Evolutionary conservation across 1,139 yeast species (phyloP), one percentile per base, ranked within the genome.

Genomic region (Chernovozyma sophiae-reginae): DNA sequence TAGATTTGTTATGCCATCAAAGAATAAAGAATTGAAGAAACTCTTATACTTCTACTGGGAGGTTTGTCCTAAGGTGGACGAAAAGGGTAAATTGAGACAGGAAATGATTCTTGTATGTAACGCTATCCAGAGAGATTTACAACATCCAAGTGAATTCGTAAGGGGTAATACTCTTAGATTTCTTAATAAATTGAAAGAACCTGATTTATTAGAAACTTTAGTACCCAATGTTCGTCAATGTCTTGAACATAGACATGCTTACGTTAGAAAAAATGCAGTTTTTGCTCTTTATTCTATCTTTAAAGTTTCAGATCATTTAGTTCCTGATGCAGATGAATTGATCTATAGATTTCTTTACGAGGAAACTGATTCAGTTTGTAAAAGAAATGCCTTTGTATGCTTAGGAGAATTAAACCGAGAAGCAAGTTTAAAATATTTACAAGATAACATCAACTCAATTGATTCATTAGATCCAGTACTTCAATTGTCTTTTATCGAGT

Each of bases 51-150:
- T 89, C 56, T 94, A 94, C 69, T 94, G 98, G 98, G 99, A 94
- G 62, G 87, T 90, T 40, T 94, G 96, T 58, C 95, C 97, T 38
- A 94, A 94, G 65, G 72, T 82, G 51, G 95, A 87, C 51, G 72
- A 77, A 33, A 82, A 83, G 36, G 98, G 98, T 4, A 86, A 86
- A 59, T 78, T 94, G 72, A 86, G 89, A 68, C 97, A 90, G 62
- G 99, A 94, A 65, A 92, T 94, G 97, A 92, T 94, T 65, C 78
- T 94, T 49, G 98, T 92, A 36, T 92, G 97, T 68, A 94, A 94
- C 60, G 97, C 97, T 39, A 87, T 94, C 53, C 95, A 94, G 62
- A 89, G 92, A 62, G 99, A 94, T 60, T 75, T 94, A 51, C 97
- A 90, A 63, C 98, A 94, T 65, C 97, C 98, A 37, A 94, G 94